These are phyloP conservation scores for Bryum argenteum DNA, from an alignment of 225 moss, liverwort and hornwort species.

Conservation along the genomic window DNA sequence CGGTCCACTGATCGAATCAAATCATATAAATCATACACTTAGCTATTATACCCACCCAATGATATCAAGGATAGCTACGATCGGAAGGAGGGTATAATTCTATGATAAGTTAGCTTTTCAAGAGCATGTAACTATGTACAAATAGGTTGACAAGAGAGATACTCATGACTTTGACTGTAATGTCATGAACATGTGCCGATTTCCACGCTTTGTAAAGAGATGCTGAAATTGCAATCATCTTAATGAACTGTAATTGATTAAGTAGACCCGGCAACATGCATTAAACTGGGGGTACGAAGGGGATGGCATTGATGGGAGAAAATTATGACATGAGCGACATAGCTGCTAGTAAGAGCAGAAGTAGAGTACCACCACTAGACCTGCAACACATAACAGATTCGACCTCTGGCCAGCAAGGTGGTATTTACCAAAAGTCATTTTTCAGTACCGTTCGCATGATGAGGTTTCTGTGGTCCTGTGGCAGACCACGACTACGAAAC, in stretches of 20 bases:
- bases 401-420: conserved; percentile 28
- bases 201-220: conserved; percentile 12
- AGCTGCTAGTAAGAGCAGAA: conserved; percentile 26
- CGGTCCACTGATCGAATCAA: conserved; percentile 44
- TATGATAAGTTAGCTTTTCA: background rate
- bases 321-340: conserved; percentile 40
- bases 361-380: conserved; percentile 17
- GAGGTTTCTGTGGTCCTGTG: conserved; percentile 46
- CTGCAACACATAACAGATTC: conserved; percentile 32
- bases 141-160: conserved; percentile 31
- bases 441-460: conserved; percentile 30
- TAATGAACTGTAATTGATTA: background rate
- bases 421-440: conserved; percentile 32
- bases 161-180: conserved; percentile 34
- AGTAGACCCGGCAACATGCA: background rate
- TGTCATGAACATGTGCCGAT: conserved; percentile 22
- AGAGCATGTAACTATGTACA: conserved; percentile 30
- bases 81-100: conserved; percentile 17
- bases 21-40: background rate
- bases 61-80: conserved; percentile 33
- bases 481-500: conserved; percentile 37
- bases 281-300: conserved; percentile 1
- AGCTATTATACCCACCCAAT: conserved; percentile 28
- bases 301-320: conserved; percentile 3
- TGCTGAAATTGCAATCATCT: background rate